Conservation (phyloP, 1,284 basidiomycete genomes). For the Cryptococcus jaspeensis region DNA sequence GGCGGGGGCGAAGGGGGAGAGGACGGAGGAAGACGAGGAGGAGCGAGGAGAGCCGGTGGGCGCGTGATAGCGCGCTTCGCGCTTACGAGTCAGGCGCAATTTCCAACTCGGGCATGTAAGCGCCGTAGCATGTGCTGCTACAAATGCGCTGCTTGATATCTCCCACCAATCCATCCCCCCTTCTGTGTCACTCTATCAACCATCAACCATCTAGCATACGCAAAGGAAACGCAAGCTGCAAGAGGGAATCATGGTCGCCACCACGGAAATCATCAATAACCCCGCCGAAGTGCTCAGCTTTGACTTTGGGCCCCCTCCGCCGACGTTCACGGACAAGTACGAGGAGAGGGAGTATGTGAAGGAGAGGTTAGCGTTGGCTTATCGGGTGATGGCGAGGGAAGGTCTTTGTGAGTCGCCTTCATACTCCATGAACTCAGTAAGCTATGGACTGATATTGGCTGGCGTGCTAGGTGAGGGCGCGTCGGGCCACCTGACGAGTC, state of each 20-base stretch:
- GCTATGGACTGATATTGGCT: not conserved
- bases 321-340: conserved; percentile 22
- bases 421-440: not conserved
- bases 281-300: conserved; percentile 13
- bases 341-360: conserved; percentile 23
- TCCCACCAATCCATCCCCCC: not conserved
- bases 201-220: too few relatives aligned
- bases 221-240: not conserved
- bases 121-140: not conserved
- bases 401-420: conserved; percentile 14
- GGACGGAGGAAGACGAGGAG: not conserved
- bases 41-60: not conserved
- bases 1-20: not conserved
- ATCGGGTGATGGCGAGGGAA: conserved; percentile 20
- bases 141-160: too few relatives aligned
- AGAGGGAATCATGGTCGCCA: not conserved
- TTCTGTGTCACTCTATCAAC: too few relatives aligned
- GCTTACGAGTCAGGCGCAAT: too few relatives aligned
- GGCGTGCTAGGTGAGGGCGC: conserved; percentile 54
- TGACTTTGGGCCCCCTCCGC: conserved; percentile 22
- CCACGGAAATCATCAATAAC: not conserved
- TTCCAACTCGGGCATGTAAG: not conserved
- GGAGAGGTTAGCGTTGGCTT: conserved; percentile 24
- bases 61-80: too few relatives aligned
- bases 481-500: conserved; percentile 64